Conservation (phyloP, 768 basidiomycete genomes). For the Daedaleopsis sinensis region DNA sequence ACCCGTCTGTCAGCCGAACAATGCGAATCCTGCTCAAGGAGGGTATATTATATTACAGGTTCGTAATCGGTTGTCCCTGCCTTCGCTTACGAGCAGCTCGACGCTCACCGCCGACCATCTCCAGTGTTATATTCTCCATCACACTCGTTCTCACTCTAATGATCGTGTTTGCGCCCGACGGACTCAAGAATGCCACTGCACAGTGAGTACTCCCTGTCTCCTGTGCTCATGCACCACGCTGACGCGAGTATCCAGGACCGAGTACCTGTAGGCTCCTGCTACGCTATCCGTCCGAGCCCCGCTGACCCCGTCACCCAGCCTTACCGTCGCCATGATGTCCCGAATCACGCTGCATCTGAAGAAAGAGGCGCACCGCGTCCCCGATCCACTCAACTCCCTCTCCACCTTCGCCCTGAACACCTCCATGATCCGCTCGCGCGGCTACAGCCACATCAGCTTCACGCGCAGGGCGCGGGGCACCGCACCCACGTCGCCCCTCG, state of each 20-base stretch:
- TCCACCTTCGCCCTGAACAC: conserved; percentile 1
- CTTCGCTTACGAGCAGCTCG: too few species aligned
- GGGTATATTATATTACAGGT: conserved; percentile 42
- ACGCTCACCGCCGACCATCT: too few species aligned
- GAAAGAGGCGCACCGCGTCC: conserved; percentile 31
- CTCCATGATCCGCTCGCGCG: not conserved
- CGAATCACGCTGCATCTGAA: conserved; percentile 65
- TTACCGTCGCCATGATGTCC: conserved; percentile 66
- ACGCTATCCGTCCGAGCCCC: not conserved
- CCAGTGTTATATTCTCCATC: conserved; percentile 41
- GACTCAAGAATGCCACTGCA: conserved; percentile 40
- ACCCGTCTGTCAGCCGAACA: conserved; percentile 24
- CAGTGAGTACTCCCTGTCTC: conserved; percentile 31
- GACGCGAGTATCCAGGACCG: conserved; percentile 22
- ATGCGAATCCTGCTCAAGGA: conserved; percentile 33
- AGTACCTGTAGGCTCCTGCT: conserved; percentile 43
- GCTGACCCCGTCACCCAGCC: conserved; percentile 3
- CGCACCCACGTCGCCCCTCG: not conserved
- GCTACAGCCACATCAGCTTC: not conserved
- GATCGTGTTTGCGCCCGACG: conserved; percentile 35
- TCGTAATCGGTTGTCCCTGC: not conserved
- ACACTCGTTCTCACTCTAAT: conserved; percentile 43
- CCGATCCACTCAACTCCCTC: not conserved
- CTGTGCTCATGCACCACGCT: not conserved
- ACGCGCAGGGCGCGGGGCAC: not conserved